Base-by-base conservation (phyloP, 768 basidiomycete genomes). In the Cubamyces lactineus region DNA sequence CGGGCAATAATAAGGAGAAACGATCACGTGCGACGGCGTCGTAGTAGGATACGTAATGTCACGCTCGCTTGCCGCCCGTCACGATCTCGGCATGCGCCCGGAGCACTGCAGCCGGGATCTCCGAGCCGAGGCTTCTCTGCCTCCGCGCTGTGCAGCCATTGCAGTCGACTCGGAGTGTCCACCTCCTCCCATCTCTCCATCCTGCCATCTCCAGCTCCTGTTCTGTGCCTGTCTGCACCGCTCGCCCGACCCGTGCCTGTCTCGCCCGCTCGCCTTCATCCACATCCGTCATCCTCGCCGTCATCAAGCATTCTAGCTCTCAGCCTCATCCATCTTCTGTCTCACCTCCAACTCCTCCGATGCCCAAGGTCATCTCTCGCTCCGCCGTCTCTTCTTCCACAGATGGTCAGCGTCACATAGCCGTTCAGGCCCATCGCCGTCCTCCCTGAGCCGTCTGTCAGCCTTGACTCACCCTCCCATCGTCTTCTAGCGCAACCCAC, bases 321-420 rank as follows among this genome's bases (percentile, higher is more conserved):
- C 34, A 34, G 48, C 41, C 13, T 28, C 41, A 39, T 59, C 48
- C 28, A 43, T 11, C 17, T 17, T 45, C 58, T 43, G 41, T 55
- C 46, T 51, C 47, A 30, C n/a, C 26, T 7, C 24, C 38, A 24
- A 26, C 45, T 12, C 13, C 52, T 51, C 46, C 66, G 60, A 96
- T 96, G 94, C 94, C 94, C 55, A 96, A 96, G 75, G 91, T 97
- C 64, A 84, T 95, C 70, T 94, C 93, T 3, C 85, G 92, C 66
- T 94, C 91, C 43, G 88, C 91, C 4, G 85, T 94, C 62, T 94
- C 94, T 9, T 92, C 93, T 2, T 95, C 93, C 4, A 86, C 92
- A 39, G 90, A 92, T 72, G 91, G 92, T 92, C 53, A 63, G 83
- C 75, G 34, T 53, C 64, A 48, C 54, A 50, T 61, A 47, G 43